Base-by-base conservation (phyloP, 2,329 filamentous ascomycete genomes). In the Sclerotinia minor region DNA sequence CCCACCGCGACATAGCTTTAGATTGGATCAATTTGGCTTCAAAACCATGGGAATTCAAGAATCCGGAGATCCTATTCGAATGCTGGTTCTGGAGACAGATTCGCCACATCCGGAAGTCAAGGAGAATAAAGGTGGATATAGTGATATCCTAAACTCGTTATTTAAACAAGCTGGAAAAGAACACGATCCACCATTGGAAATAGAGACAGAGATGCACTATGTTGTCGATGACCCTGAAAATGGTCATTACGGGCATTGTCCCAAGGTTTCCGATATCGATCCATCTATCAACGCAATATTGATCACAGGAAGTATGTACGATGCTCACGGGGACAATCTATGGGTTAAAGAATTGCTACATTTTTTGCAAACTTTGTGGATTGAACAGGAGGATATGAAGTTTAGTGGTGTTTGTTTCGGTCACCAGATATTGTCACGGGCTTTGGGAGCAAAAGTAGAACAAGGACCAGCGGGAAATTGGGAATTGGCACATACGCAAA, bases 321-420 rank as follows among this genome's bases (percentile, higher is more conserved):
- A 91, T 76, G 86, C 92, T 0, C 94, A 89, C 75, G 91, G 91
- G 70, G 81, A 89, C 73, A 83, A 87, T 60, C 85, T 88, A 0
- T 96, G 92, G 92, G 94, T 95, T 71, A 71, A 88, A 53, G 87
- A 85, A 64, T 83, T 96, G 1, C 87, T 92, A 24, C 86, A 87
- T 1, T 96, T 88, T 74, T 86, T 85, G 0, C 80, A 83, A 71
- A 73, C 79, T 13, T 82, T 90, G 3, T 82, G 91, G 45, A 81
- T 82, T 15, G 84, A 89, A 71, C 81, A 83, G 45, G 82, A 87
- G 1, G 80, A 84, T 26, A 85, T 94, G 13, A 85, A 87, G 49
- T 79, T 94, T 24, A 83, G 96, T n/a, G 92, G 92, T n/a, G 84
- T 95, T 24, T 96, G 92, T 78, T 96, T 94, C 77, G 92, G 92